phyloP scores from a whole-genome alignment of 768 basidiomycete genomes.

The Boletus sensibilis region DNA sequence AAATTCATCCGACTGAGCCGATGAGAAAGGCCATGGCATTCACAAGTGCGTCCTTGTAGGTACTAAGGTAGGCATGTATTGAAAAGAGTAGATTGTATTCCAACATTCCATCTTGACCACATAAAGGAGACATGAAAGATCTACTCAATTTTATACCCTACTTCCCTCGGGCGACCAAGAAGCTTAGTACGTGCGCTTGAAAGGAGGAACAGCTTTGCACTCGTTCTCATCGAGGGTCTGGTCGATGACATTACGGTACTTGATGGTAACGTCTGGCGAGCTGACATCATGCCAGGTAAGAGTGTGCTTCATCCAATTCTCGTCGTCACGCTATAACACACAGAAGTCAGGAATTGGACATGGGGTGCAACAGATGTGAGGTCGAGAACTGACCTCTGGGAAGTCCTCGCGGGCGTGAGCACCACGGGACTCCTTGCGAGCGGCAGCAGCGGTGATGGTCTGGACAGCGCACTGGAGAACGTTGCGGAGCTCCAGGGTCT shows the following conservation, averaged over 20 bases:
- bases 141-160: constrained; percentile 7
- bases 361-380: neutral
- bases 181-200: constrained; percentile 88
- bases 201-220: constrained; percentile 95
- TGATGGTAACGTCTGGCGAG: constrained; percentile 82
- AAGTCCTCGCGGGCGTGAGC: constrained; percentile 98
- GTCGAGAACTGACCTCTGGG: constrained; percentile 65
- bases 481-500: constrained; percentile 96
- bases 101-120: constrained; percentile 9
- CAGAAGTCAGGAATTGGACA: constrained; percentile 1
- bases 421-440: constrained; percentile 96
- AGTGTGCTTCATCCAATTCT: constrained; percentile 93
- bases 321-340: constrained; percentile 75
- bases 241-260: constrained; percentile 84
- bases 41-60: neutral
- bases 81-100: constrained; percentile 12
- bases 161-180: neutral
- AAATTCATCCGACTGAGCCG: neutral
- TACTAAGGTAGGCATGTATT: neutral
- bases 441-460: constrained; percentile 89
- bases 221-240: constrained; percentile 92
- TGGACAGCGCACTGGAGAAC: constrained; percentile 93
- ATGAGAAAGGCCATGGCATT: neutral
- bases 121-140: constrained; percentile 1
- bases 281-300: constrained; percentile 83